These are phyloP conservation scores for Betula pendula DNA, from an alignment of 306 rosid genomes.

Conservation along the genomic window DNA sequence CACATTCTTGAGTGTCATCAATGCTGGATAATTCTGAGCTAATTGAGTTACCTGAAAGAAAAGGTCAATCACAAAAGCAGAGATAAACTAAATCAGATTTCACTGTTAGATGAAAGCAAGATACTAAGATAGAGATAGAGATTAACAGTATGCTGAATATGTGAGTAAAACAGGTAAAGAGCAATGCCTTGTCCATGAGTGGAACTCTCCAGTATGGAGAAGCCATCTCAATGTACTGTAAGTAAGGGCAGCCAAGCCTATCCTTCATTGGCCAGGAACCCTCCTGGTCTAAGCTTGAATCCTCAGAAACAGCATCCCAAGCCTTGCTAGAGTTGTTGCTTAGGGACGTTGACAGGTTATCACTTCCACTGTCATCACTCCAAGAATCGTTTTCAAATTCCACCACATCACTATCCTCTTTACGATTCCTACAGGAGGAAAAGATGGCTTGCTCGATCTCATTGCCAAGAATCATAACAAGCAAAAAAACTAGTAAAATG, in stretches of 20 bases:
- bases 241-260: slow-evolving; percentile 58
- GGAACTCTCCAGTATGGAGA: slow-evolving; percentile 73
- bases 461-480: not conserved
- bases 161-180: slow-evolving; percentile 6
- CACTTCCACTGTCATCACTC: slow-evolving; percentile 79
- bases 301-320: slow-evolving; percentile 71
- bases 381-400: slow-evolving; percentile 71
- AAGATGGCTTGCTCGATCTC: not conserved
- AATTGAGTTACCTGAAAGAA: slow-evolving; percentile 58
- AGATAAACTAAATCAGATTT: not conserved
- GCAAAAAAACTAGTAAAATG: not conserved
- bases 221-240: slow-evolving; percentile 53
- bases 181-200: slow-evolving; percentile 56
- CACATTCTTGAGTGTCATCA: slow-evolving; percentile 65
- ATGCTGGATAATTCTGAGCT: slow-evolving; percentile 49
- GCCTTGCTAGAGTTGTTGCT: slow-evolving; percentile 71
- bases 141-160: not conserved
- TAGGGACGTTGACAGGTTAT: slow-evolving; percentile 50
- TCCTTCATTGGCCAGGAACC: slow-evolving; percentile 48
- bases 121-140: not conserved
- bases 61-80: not conserved
- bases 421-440: slow-evolving; percentile 29
- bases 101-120: not conserved
- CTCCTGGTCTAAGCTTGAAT: slow-evolving; percentile 65
- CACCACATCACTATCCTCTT: slow-evolving; percentile 45